A percentile compares a stretch with the other conserved stretches of the same genome.
Evolutionary conservation across 306 rosid species (phyloP).

Genomic region (Carpinus viminea): DNA sequence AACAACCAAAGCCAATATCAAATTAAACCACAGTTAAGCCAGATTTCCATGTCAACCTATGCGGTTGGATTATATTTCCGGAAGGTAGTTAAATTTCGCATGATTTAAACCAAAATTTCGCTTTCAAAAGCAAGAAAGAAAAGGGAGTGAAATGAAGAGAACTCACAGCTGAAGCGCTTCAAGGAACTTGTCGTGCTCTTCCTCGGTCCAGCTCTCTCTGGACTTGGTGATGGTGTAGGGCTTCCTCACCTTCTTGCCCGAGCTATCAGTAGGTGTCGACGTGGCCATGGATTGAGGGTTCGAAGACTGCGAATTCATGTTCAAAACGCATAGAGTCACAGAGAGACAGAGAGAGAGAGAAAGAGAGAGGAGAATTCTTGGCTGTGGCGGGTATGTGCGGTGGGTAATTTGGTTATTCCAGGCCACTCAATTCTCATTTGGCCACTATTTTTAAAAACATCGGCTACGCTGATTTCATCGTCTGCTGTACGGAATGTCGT

Average conservation of each 20-base stretch:
- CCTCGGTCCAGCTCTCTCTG: conserved; percentile 95
- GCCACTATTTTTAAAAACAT: conserved; percentile 12
- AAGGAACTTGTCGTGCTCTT: conserved; percentile 93
- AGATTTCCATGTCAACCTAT: not conserved
- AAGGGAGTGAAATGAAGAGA: not conserved
- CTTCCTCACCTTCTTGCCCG: conserved; percentile 85
- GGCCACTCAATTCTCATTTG: conserved; percentile 29
- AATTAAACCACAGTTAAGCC: not conserved
- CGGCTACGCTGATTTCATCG: conserved; percentile 49
- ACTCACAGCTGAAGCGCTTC: conserved; percentile 94
- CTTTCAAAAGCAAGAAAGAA: not conserved
- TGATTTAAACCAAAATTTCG: not conserved
- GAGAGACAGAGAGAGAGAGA: not conserved
- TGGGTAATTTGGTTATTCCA: conserved; percentile 25
- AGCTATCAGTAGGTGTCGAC: conserved; percentile 46
- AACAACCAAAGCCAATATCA: not conserved
- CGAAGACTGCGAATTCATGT: conserved; percentile 44
- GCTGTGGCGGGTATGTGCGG: conserved; percentile 41
- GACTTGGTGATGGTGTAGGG: conserved; percentile 97
- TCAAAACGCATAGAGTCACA: not conserved
- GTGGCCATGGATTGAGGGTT: conserved; percentile 46
- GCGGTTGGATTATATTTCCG: not conserved
- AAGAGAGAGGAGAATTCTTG: not conserved
- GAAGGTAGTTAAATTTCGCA: not conserved
- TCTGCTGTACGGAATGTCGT: not conserved